Evolutionary conservation across 2,329 filamentous ascomycete genomes (phyloP), one percentile per base, ranked within the genome.

Genomic region (Fusarium incarnatum): DNA sequence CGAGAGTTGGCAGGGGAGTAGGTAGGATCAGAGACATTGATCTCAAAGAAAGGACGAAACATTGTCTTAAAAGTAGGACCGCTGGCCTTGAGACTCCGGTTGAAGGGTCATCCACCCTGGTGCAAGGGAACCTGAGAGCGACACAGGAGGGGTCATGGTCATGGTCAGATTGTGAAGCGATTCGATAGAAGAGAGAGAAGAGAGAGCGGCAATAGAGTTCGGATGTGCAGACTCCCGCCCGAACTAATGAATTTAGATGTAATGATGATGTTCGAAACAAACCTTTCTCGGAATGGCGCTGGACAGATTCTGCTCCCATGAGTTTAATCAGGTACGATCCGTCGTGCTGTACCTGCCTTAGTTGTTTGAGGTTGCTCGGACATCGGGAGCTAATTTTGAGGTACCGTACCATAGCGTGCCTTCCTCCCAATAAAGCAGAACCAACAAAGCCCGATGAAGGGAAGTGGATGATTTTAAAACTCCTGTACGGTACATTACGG

Each of bases 291-390:
- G 34, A 53, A 13, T 53, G 49, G 49, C 25, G 34, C n/a, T 41
- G 52, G 40, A 41, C 44, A 57, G 13, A 28, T 42, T 64, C 49
- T 46, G 41, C 64, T 67, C 40, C 25, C 34, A 42, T 13, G 32
- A 56, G 30, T 27, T 37, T 27, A 52, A 44, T 20, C 44, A 66
- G 47, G 62, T 32, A 60, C 52, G 57, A 41, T 32, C 41, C 27
- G 46, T 34, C 45, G 62, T 65, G 67, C 49, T 45, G 62, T 65
- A 67, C 56, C 48, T 67, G 57, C 49, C 16, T 67, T 67, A 67
- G 62, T 41, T 56, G 62, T 70, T 70, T 68, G 67, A 68, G 47
- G 34, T 60, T 64, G 50, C 65, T 67, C 50, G 27, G 44, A n/a
- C 52, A 23, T 30, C 62, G 58, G 67, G 50, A 68, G 42, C 68